phyloP scores from a whole-genome alignment of 768 basidiomycete genomes.

The Panaeolus papilionaceus region DNA sequence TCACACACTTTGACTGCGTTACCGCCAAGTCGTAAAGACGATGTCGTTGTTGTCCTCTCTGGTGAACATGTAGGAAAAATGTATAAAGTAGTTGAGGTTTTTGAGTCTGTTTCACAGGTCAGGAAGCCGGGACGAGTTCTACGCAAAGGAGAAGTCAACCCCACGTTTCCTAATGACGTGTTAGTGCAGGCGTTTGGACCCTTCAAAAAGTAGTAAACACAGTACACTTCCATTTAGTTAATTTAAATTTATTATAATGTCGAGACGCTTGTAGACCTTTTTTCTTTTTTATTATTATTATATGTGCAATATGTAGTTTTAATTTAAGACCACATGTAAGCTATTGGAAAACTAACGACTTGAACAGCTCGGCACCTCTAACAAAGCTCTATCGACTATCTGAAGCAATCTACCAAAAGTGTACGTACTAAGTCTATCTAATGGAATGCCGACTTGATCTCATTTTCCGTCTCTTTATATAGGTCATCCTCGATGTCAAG shows the following conservation, averaged over 20 bases:
- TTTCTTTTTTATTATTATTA: no score
- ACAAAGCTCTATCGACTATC: no score
- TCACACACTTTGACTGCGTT: not conserved
- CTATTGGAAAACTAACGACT: no score
- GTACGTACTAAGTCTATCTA: not conserved
- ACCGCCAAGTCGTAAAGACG: not conserved
- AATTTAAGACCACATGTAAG: no score
- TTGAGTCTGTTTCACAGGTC: not conserved
- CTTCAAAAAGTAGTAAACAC: no score
- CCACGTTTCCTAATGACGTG: not conserved
- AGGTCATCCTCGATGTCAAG: not conserved
- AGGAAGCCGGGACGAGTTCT: not conserved
- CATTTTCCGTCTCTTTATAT: not conserved
- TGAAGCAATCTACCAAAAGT: no score
- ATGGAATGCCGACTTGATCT: not conserved
- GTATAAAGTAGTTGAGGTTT: not conserved
- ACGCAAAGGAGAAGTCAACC: not conserved
- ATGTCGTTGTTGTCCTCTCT: not conserved
- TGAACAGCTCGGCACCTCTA: no score
- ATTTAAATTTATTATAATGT: no score
- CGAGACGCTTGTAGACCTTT: no score
- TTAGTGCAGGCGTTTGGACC: no score
- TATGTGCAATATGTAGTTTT: no score
- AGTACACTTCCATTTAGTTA: no score
- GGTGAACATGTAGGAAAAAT: not conserved